Percentiles rank a stretch among this genome's conserved stretches.
These are phyloP conservation scores for Inga oerstediana DNA, from an alignment of 306 rosid species.

Conservation along the genomic window DNA sequence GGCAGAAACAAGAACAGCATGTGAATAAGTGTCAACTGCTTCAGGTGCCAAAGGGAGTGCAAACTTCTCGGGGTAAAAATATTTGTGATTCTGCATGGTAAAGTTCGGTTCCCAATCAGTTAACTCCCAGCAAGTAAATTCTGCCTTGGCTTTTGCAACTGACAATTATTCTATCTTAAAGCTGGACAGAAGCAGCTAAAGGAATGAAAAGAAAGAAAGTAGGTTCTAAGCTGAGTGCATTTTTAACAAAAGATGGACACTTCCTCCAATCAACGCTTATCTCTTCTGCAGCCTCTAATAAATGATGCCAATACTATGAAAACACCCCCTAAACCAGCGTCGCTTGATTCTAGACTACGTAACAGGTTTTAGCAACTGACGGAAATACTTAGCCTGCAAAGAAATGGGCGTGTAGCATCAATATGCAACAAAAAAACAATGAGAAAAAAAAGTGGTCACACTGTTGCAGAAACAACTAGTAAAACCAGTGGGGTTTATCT, in stretches of 20 bases:
- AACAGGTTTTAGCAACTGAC: slow-evolving; percentile 97
- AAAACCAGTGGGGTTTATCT: not conserved
- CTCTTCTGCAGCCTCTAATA: slow-evolving; percentile 3
- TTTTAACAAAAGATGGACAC: no score
- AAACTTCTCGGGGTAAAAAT: slow-evolving; percentile 55
- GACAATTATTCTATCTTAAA: slow-evolving; percentile 44
- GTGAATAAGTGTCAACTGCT: slow-evolving; percentile 51
- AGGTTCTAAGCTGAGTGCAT: slow-evolving; percentile 40
- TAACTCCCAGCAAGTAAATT: slow-evolving; percentile 35
- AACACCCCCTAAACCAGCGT: slow-evolving; percentile 53
- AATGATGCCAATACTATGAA: slow-evolving; percentile 50
- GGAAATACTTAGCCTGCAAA: slow-evolving; percentile 89
- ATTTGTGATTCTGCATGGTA: slow-evolving; percentile 69
- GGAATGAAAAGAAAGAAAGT: slow-evolving; percentile 47
- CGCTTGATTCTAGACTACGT: slow-evolving; percentile 70
- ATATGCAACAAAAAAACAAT: not conserved
- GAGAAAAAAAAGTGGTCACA: not conserved
- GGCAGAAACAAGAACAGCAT: slow-evolving; percentile 60
- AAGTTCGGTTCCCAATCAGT: slow-evolving; percentile 38
- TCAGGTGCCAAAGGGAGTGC: slow-evolving; percentile 56
- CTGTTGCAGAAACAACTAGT: not conserved
- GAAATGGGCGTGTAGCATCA: slow-evolving; percentile 20
- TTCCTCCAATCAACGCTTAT: no score
- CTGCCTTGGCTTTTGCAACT: slow-evolving; percentile 42
- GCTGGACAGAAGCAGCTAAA: slow-evolving; percentile 47